Base-by-base conservation (phyloP, 805 yeast species). In the Lachancea fermentati region DNA sequence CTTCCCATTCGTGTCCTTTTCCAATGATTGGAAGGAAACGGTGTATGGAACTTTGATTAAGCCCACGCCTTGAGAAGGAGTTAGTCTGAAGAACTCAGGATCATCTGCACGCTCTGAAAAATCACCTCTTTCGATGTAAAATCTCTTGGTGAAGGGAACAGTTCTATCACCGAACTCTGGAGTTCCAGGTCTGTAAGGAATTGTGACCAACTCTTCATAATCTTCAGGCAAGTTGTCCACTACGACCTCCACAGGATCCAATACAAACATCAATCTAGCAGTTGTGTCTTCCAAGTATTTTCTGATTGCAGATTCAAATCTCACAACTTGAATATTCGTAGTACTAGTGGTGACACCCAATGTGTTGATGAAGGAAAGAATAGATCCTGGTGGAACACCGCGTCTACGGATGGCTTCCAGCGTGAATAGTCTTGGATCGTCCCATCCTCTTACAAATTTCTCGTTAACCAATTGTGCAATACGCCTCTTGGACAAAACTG, bases 311-410 rank as follows among this genome's bases (percentile, higher is more conserved):
- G 81, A 78, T 57, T 93, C 99, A 58, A 93, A 88, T 62, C 98
- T 75, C 7, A 78, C 76, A 14, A 76, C 83, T 71, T 93, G 97
- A 60, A 93, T 93, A 58, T 86, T 87, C 31, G 96, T 81, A 33
- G 89, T 84, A 34, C 91, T 74, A 1, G 97, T 93, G 31, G 98
- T 93, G 42, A 93, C 98, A 57, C 99, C 99, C 52, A 93, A 75
- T 34, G 96, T 91, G 62, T 89, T 86, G 57, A 93, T 85, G 62
- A 93, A 93, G 24, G 88, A 76, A 60, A 93, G 73, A 61, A 93
- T 86, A 19, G 97, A 97, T 33, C 97, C 97, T 9, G 99, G 98
- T 51, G 99, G 99, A 6, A 93, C 81, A 69, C 99, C 99, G 61
- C 99, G 85, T 63, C 99, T 84, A 60, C 87, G 82, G 46, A 93